phyloP scores from a whole-genome alignment of 2,329 filamentous ascomycete genomes.

The Sporothrix dimorphospora region DNA sequence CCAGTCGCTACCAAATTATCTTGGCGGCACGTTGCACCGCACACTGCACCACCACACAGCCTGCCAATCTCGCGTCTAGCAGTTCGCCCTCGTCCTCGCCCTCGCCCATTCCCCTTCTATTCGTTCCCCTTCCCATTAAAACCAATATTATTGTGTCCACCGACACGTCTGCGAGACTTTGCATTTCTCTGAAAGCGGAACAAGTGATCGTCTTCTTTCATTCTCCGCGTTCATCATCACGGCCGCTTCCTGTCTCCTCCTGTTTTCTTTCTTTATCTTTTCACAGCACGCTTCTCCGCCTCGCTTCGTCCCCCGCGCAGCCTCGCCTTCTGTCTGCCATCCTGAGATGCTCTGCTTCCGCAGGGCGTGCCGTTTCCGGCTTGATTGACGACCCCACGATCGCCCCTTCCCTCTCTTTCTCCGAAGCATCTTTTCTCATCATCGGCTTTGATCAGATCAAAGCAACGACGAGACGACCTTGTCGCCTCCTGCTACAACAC shows the following conservation, averaged over 20 bases:
- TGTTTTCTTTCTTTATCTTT: not conserved
- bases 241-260: not conserved
- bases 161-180: constrained; percentile 23
- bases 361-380: constrained; percentile 30
- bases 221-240: constrained; percentile 16
- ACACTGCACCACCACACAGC: not conserved
- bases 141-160: constrained; percentile 27
- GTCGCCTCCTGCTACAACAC: not conserved
- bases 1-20: constrained; percentile 1
- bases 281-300: not conserved
- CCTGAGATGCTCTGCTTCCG: constrained; percentile 33
- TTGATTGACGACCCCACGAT: constrained; percentile 25
- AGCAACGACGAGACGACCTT: not conserved
- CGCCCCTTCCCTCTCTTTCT: not conserved
- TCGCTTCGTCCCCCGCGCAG: not conserved
- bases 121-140: constrained; percentile 17
- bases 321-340: not conserved
- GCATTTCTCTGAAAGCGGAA: constrained; percentile 20
- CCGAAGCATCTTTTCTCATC: not conserved
- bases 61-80: constrained; percentile 21
- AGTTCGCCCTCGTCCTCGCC: not conserved
- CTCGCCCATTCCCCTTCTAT: not conserved
- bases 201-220: constrained; percentile 8
- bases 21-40: constrained; percentile 14
- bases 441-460: not conserved